Conservation (phyloP, 2,329 filamentous ascomycete species). For the Fusarium camptoceras region DNA sequence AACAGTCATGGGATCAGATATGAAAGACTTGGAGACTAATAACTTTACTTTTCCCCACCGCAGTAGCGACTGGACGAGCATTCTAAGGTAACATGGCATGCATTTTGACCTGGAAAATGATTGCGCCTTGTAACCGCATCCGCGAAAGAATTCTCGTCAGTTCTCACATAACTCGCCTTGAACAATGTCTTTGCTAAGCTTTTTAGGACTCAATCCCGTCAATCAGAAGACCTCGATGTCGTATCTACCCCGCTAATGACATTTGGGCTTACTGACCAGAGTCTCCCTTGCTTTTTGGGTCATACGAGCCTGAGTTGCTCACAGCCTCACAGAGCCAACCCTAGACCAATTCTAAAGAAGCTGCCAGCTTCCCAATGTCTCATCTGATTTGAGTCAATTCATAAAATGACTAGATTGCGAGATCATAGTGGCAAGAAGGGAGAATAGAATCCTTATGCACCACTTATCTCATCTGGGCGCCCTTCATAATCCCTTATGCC, state of each 20-base stretch:
- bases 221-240: constrained; percentile 22
- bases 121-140: background rate
- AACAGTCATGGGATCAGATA: background rate
- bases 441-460: constrained; percentile 19
- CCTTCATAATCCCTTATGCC: constrained; percentile 23
- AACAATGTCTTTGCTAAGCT: constrained; percentile 23
- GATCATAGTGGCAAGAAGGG: constrained; percentile 24
- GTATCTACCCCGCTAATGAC: constrained; percentile 32
- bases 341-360: constrained; percentile 8
- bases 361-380: constrained; percentile 33
- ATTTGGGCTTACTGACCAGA: constrained; percentile 21
- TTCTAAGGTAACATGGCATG: background rate
- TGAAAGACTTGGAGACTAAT: background rate
- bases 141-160: constrained; percentile 32
- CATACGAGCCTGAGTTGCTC: constrained; percentile 30
- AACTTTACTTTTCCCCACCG: background rate
- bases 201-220: constrained; percentile 13
- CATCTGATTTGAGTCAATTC: constrained; percentile 10
- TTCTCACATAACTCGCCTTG: constrained; percentile 38
- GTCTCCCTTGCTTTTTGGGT: constrained; percentile 42
- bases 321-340: constrained; percentile 10
- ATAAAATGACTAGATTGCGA: constrained; percentile 8
- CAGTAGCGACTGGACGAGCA: background rate
- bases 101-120: background rate
- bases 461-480: constrained; percentile 4